Conservation (phyloP, 805 yeast genomes). For the Cephaloascus albidus region DNA sequence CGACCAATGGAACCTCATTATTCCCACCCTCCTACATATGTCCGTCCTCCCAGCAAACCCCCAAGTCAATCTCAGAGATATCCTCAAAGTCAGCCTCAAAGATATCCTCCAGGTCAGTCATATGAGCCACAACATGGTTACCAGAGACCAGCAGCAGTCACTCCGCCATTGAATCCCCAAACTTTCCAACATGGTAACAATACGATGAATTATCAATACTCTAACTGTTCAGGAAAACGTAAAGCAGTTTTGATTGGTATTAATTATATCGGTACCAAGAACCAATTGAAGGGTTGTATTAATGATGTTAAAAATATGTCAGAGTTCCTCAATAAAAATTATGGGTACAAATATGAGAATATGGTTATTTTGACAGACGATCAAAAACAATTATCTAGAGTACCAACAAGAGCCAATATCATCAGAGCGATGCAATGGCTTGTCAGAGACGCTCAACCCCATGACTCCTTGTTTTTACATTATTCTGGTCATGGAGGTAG, state of each 20-base stretch:
- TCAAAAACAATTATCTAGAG: slow-evolving; percentile 17
- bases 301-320: slow-evolving; percentile 30
- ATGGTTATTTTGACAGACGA: slow-evolving; percentile 29
- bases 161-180: neutral
- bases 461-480: slow-evolving; percentile 28
- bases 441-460: slow-evolving; percentile 25
- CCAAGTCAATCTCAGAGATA: neutral
- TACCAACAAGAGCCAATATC: slow-evolving; percentile 24
- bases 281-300: slow-evolving; percentile 25
- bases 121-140: neutral
- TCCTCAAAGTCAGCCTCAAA: neutral
- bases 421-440: slow-evolving; percentile 30
- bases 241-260: slow-evolving; percentile 27
- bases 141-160: too few relatives aligned
- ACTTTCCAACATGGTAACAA: neutral
- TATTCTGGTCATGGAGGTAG: slow-evolving; percentile 30
- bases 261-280: slow-evolving; percentile 20
- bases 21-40: neutral
- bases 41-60: neutral
- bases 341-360: slow-evolving; percentile 24
- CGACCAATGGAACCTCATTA: neutral
- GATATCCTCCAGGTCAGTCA: neutral
- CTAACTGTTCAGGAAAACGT: slow-evolving; percentile 25
- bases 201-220: slow-evolving; percentile 14
- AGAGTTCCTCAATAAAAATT: slow-evolving; percentile 16